Conservation (phyloP, 1,284 basidiomycete species). For the Rhodotorula sp. region DNA sequence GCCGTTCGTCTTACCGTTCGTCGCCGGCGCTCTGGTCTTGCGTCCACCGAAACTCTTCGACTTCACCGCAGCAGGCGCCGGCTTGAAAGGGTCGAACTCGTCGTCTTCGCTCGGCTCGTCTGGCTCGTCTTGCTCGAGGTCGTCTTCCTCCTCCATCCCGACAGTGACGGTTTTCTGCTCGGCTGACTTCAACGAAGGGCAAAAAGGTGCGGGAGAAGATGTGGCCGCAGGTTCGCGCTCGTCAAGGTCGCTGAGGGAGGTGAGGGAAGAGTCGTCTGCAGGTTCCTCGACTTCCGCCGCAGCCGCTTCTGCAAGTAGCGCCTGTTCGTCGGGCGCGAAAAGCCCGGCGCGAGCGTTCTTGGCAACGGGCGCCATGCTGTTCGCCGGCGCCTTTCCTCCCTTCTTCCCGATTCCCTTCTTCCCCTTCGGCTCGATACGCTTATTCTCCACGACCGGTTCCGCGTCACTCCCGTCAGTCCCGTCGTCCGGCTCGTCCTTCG, state of each 20-base stretch:
- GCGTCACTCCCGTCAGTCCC: background rate
- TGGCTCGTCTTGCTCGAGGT: background rate
- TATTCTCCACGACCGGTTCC: background rate
- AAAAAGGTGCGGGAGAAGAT: background rate
- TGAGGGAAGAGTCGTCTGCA: conserved; percentile 10
- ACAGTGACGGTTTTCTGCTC: background rate
- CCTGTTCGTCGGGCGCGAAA: no score
- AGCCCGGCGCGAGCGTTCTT: no score
- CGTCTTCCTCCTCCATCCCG: background rate
- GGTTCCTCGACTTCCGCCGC: background rate
- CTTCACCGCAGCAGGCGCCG: background rate
- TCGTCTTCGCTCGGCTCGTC: background rate
- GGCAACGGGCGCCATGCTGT: background rate
- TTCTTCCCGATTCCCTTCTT: background rate
- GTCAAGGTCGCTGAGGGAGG: conserved; percentile 17
- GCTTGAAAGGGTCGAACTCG: background rate
- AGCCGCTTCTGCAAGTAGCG: no score
- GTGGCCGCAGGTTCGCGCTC: background rate
- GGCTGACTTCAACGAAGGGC: no score
- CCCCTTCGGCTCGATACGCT: background rate
- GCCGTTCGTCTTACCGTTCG: background rate
- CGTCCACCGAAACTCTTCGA: background rate
- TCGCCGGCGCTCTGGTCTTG: background rate
- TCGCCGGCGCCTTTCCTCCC: background rate
- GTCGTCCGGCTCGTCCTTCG: background rate